Evolutionary conservation across 2,329 filamentous ascomycete species (phyloP), one percentile per base, ranked within the genome.

Genomic region (Hortaea werneckii): DNA sequence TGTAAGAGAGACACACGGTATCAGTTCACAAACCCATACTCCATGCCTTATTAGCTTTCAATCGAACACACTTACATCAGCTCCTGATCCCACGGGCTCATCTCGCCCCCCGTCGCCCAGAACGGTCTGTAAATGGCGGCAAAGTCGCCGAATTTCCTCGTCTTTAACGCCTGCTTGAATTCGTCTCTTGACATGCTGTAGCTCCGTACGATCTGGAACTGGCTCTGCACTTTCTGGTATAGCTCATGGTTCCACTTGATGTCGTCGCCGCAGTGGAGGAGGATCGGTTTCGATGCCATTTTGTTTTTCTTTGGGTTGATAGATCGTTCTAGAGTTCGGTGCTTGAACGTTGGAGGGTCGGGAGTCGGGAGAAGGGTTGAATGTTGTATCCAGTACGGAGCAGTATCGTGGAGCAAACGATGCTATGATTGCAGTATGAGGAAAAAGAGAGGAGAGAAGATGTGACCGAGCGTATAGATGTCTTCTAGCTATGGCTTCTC

Each of bases 81-180:
- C 50, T 82, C 78, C 8, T 61, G 54, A 53, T 83, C 75, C 77
- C 78, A 82, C 20, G 73, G 72, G 1, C 77, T 78, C 77, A 82
- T 82, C 54, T 82, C 79, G 4, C 76, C 77, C 1, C 79, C 79
- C 0, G 78, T 80, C 47, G 77, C 75, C 77, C 78, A 82, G 59
- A 79, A 80, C 0, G 78, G 78, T 2, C 78, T 67, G 52, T 78
- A 77, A 40, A 69, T 73, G 41, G 60, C 68, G 9, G 65, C 62
- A 40, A 72, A 72, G 45, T 70, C 59, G 2, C 69, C 68, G 57
- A 67, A 71, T 44, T 50, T 58, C 44, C 58, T 62, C 35, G 62
- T 58, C 47, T 59, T 56, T 30, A 72, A 44, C 2, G 66, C 67
- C 6, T 53, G 34, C 37, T 63, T 69, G 54, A 71, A 71, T 5